Base-by-base conservation (phyloP, 257 asterid genomes). In the Penstemon eatonii region DNA sequence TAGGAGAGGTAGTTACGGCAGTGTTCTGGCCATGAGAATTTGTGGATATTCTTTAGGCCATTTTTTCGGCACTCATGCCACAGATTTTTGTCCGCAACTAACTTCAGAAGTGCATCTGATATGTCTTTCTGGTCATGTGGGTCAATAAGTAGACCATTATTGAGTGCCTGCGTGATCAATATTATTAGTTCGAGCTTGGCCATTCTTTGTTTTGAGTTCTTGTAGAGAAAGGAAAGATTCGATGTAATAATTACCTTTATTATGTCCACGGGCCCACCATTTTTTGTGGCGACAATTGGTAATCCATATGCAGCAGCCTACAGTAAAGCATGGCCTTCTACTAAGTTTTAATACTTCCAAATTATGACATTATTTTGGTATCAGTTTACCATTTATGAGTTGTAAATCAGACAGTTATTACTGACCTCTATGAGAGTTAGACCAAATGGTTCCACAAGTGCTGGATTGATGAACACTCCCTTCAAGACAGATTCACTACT, bases 1-100 rank as follows among this genome's bases (percentile, higher is more conserved):
- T 84, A 76, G 2, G 94, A 80, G 49, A 89, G 76, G 78, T 92
- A 92, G 4, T 92, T 92, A 47, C 92, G 84, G 72, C 96, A 90
- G 66, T 90, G 96, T 77, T 90, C 96, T 0, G 91, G 91, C 96
- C 96, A 90, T 38, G 96, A 90, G 66, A 84, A 90, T 13, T 84
- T 83, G 82, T 87, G 93, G 67, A 90, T 90, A 78, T 90, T 90
- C 72, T 78, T 87, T 82, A 88, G 79, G 46, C 96, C 96, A 12
- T 87, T 90, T 72, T 66, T 84, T 63, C 86, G 67, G 79, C 93
- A 90, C 52, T 90, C 95, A 8, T 79, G 67, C 96, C 96, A 90
- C 72, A 90, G 66, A 81, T 82, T 85, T 81, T 87, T 90, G 66
- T 90, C 89, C 0, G 95, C 82, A 19, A 90, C 95, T 54, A 90